Percentiles rank a stretch among this genome's conserved stretches.
phyloP scores from a whole-genome alignment of 192 early-diverging fungal genomes.

The Umbelopsis sp. region DNA sequence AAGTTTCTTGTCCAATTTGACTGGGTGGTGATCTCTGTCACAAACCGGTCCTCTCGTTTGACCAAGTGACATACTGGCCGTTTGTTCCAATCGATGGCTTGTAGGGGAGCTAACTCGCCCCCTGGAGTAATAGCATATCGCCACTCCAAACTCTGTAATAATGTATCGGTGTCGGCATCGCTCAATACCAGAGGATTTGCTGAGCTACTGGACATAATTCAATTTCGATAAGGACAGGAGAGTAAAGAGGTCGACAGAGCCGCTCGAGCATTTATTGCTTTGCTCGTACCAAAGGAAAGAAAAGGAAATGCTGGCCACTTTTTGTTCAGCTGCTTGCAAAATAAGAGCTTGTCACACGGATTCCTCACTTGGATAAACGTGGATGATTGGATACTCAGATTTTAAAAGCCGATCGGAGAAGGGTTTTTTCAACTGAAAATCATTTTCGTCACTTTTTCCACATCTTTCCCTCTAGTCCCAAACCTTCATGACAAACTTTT shows the following conservation, averaged over 20 bases:
- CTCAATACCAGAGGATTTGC: neutral
- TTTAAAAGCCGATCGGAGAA: neutral
- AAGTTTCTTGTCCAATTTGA: constrained; percentile 17
- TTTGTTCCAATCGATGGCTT: neutral
- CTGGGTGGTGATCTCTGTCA: constrained; percentile 14
- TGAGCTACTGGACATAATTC: constrained; percentile 7
- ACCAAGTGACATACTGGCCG: constrained; percentile 7
- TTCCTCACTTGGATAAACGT: neutral
- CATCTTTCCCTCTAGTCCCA: neutral
- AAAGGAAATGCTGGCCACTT: constrained; percentile 4
- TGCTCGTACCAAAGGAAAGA: neutral
- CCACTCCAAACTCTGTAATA: neutral
- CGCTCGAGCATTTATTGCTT: neutral
- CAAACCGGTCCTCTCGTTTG: constrained; percentile 7
- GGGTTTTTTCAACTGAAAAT: neutral
- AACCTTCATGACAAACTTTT: neutral
- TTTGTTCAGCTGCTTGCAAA: constrained; percentile 3
- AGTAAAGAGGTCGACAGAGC: neutral
- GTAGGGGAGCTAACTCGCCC: neutral
- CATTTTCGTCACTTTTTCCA: neutral
- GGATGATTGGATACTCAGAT: neutral
- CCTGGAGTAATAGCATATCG: constrained; percentile 11
- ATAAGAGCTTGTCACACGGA: constrained; percentile 14
- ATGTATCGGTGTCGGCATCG: neutral
- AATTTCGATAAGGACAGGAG: neutral